These are phyloP conservation scores for Neurospora sublineolata DNA, from an alignment of 495 filamentous ascomycete species.

Conservation along the genomic window DNA sequence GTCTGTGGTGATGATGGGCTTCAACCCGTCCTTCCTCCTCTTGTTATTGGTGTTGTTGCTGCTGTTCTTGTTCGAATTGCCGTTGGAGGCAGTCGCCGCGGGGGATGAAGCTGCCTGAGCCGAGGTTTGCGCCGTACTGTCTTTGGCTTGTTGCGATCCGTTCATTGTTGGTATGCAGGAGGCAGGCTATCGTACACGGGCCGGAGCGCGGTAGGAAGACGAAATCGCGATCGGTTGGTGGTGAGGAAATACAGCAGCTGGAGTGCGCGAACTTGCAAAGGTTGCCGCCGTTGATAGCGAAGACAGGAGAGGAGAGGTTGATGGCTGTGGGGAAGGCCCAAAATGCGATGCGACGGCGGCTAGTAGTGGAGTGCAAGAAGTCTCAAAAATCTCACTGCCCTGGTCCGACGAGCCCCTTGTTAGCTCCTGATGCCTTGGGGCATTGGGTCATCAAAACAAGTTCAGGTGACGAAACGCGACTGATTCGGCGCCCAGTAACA, in stretches of 20 bases:
- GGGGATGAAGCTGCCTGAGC: conserved; percentile 12
- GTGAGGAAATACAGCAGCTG: neutral
- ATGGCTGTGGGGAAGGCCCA: neutral
- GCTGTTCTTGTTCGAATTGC: conserved; percentile 31
- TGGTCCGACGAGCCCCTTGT: neutral
- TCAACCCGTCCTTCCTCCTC: conserved; percentile 78
- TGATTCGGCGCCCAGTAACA: neutral
- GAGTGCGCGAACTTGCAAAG: neutral
- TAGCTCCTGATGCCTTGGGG: neutral
- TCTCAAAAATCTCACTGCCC: neutral
- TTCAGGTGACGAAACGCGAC: neutral
- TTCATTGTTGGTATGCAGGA: conserved; percentile 17
- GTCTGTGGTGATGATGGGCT: conserved; percentile 84
- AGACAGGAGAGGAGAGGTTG: neutral
- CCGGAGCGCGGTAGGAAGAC: neutral
- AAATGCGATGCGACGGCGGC: neutral
- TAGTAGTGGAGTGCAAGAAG: neutral
- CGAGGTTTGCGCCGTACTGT: conserved; percentile 16
- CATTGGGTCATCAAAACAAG: neutral
- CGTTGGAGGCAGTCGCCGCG: conserved; percentile 17
- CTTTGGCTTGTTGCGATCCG: conserved; percentile 19
- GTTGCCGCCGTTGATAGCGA: neutral
- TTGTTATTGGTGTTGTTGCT: conserved; percentile 54
- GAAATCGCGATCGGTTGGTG: neutral
- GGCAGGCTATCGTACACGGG: neutral